Evolutionary conservation across 2,329 filamentous ascomycete genomes (phyloP).

Genomic region (Aspergillus sp.): DNA sequence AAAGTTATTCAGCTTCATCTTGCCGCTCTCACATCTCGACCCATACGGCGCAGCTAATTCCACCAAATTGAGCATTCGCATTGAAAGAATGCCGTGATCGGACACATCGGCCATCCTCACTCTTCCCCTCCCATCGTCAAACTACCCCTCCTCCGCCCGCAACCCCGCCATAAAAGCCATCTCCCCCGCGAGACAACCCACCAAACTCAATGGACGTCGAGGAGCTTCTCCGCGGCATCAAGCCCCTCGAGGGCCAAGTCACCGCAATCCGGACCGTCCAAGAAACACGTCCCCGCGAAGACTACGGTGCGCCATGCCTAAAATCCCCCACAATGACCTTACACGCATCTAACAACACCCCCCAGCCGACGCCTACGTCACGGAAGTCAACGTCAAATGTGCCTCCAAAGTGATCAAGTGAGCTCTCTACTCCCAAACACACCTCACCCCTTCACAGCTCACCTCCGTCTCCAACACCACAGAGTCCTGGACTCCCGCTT

Average conservation of each 20-base stretch:
- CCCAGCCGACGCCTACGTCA: slow-evolving; percentile 46
- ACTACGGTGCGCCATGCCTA: slow-evolving; percentile 39
- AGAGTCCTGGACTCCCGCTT: slow-evolving; percentile 44
- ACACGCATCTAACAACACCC: slow-evolving; percentile 11
- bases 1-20: neutral
- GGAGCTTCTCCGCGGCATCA: slow-evolving; percentile 26
- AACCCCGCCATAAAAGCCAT: slow-evolving; percentile 6
- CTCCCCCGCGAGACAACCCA: neutral
- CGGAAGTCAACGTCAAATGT: slow-evolving; percentile 47
- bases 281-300: slow-evolving; percentile 43
- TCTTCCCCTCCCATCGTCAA: neutral
- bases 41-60: neutral
- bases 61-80: neutral
- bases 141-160: neutral
- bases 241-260: slow-evolving; percentile 38
- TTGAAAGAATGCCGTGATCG: neutral
- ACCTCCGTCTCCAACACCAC: neutral
- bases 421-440: slow-evolving; percentile 10
- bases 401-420: slow-evolving; percentile 49
- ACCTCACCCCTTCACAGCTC: neutral
- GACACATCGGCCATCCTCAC: neutral
- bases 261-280: slow-evolving; percentile 47
- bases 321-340: neutral
- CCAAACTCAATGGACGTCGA: slow-evolving; percentile 25
- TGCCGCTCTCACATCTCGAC: neutral